Conservation (phyloP, 2,329 filamentous ascomycete genomes). For the Delphinella strobiligena region DNA sequence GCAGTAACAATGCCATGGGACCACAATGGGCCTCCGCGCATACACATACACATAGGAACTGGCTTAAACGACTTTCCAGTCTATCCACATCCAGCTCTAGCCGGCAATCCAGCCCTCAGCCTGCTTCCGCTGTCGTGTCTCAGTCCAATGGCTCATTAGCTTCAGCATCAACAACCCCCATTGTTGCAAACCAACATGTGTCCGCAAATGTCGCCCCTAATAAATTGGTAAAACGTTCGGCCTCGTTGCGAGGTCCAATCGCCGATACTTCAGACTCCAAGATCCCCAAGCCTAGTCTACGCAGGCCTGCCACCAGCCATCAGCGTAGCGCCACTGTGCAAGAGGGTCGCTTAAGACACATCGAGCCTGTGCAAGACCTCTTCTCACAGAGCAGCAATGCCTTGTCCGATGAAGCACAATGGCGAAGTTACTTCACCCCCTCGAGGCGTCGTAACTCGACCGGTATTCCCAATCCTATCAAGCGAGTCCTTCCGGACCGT, state of each 20-base stretch:
- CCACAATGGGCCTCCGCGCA: too few relatives aligned
- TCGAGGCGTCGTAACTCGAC: conserved; percentile 18
- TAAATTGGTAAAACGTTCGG: conserved; percentile 64
- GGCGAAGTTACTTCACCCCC: conserved; percentile 23
- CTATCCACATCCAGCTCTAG: conserved; percentile 56
- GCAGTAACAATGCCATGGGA: too few relatives aligned
- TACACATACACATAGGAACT: too few relatives aligned
- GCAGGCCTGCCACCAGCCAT: conserved; percentile 66
- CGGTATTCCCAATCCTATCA: conserved; percentile 25
- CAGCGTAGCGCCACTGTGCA: conserved; percentile 62
- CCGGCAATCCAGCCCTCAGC: conserved; percentile 18
- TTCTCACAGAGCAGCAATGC: conserved; percentile 1
- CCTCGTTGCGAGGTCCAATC: conserved; percentile 40
- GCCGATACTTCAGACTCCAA: conserved; percentile 44
- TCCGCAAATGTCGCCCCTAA: conserved; percentile 39
- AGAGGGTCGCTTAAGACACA: conserved; percentile 9
- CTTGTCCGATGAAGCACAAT: conserved; percentile 13
- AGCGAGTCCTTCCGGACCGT: conserved; percentile 22
- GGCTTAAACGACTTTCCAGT: conserved; percentile 60
- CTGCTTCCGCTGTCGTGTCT: background rate
- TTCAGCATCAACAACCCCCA: conserved; percentile 48
- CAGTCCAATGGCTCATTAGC: conserved; percentile 20
- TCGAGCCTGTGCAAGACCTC: conserved; percentile 7
- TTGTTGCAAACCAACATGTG: conserved; percentile 34
- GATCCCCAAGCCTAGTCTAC: conserved; percentile 52